Base-by-base conservation (phyloP, 2,329 filamentous ascomycete species). In the Trichoderma guizhouense region DNA sequence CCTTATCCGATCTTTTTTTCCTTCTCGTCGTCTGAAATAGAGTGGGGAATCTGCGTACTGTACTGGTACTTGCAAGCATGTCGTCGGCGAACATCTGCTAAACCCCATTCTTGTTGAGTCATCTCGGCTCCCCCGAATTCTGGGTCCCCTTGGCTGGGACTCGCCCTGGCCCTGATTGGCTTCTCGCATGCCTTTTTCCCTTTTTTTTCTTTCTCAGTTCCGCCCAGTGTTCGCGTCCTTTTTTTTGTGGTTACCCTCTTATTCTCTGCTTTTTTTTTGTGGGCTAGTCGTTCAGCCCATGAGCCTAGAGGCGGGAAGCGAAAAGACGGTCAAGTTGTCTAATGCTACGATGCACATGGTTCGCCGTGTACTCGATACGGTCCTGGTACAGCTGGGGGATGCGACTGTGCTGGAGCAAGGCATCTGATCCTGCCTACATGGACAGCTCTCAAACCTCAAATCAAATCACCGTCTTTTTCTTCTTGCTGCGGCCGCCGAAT, bases 261-360 rank as follows among this genome's bases (percentile, higher is more conserved):
- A n/a, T 34, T 57, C 32, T 57, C 32, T 55, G 15, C n/a, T 57
- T 3, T 65, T 62, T 71, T 67, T 67, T 71, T 71, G 70, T 71
- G 70, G 70, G 63, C 39, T 71, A 32, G 28, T 24, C 12, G 57
- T 71, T 71, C 70, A 71, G 63, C 70, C 70, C 70, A 62, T 36
- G 55, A 61, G 55, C 63, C 47, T 53, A 51, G 39, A 66, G 39
- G 55, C 63, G 62, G 62, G 63, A 65, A 55, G 57, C 53, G 60
- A 71, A 71, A 71, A 71, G 70, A 71, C 70, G 70, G 70, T 71
- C 70, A 71, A 67, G 34, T 55, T 57, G 39, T 67, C 55, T 68
- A 68, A 66, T 66, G 47, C 63, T 26, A 66, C 47, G 34, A 39
- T 32, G 28, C 57, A 60, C 57, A 60, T 60, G 57, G 57, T 60